Conservation (phyloP, 2,329 filamentous ascomycete species). For the Emericellopsis atlantica region DNA sequence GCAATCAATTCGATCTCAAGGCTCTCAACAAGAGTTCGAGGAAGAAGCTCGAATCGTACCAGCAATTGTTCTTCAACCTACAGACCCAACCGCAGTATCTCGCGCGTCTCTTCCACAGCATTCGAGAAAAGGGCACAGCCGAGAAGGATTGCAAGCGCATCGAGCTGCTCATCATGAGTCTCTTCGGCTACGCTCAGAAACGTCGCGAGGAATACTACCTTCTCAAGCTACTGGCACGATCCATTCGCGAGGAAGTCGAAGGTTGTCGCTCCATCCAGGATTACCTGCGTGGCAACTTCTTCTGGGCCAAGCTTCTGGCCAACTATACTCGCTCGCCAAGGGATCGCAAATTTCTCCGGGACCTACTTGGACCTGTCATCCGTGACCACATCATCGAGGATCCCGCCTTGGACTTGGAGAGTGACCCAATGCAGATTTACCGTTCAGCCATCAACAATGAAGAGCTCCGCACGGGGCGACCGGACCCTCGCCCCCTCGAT, state of each 20-base stretch:
- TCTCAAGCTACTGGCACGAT: slow-evolving; percentile 72
- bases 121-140: slow-evolving; percentile 71
- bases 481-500: slow-evolving; percentile 70
- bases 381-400: slow-evolving; percentile 91
- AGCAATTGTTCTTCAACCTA: slow-evolving; percentile 92
- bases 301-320: slow-evolving; percentile 77
- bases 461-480: slow-evolving; percentile 79
- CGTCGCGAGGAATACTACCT: slow-evolving; percentile 94
- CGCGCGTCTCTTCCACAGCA: slow-evolving; percentile 70
- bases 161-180: slow-evolving; percentile 86
- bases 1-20: slow-evolving; percentile 91
- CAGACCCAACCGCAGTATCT: slow-evolving; percentile 96
- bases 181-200: slow-evolving; percentile 97
- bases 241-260: slow-evolving; percentile 77
- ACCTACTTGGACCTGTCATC: slow-evolving; percentile 73
- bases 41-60: slow-evolving; percentile 91
- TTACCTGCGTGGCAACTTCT: slow-evolving; percentile 79
- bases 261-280: slow-evolving; percentile 63
- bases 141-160: slow-evolving; percentile 91
- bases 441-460: slow-evolving; percentile 93
- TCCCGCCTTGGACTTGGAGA: slow-evolving; percentile 81
- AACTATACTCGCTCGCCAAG: slow-evolving; percentile 86
- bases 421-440: slow-evolving; percentile 96
- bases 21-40: slow-evolving; percentile 94
- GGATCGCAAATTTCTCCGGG: slow-evolving; percentile 83